Percentiles rank a stretch among this genome's conserved stretches.
phyloP scores from a whole-genome alignment of 139 green algal genomes.

The Ettlia oleoabundans region DNA sequence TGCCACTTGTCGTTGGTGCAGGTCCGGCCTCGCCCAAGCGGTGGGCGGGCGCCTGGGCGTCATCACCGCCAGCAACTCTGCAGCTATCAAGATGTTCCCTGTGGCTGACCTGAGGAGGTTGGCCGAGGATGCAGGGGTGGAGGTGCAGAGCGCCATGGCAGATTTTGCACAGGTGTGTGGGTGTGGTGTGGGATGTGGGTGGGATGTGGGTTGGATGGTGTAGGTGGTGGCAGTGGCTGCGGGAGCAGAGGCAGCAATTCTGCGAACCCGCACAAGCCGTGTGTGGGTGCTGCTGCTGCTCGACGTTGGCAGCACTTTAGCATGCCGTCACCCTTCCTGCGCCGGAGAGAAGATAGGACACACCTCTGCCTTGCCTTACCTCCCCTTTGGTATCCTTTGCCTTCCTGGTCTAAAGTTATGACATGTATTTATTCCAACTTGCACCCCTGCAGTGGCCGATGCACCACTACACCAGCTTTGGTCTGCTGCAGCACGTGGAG shows the following conservation, averaged over 20 bases:
- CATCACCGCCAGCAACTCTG: conserved; percentile 39
- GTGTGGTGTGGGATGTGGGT: background rate
- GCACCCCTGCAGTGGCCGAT: conserved; percentile 32
- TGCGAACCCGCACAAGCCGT: too few relatives aligned
- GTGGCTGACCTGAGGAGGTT: conserved; percentile 35
- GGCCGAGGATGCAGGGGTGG: conserved; percentile 8
- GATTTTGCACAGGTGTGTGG: background rate
- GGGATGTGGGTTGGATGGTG: background rate
- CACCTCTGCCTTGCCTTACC: background rate
- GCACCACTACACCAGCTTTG: background rate
- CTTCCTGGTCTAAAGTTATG: too few relatives aligned
- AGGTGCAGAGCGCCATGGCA: conserved; percentile 7
- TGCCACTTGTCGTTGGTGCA: background rate
- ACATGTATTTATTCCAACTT: too few relatives aligned
- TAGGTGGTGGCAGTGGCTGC: background rate
- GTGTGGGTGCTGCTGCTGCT: too few relatives aligned
- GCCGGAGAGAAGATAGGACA: too few relatives aligned
- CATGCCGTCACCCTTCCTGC: too few relatives aligned
- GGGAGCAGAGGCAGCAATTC: too few relatives aligned
- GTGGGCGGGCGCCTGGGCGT: conserved; percentile 33
- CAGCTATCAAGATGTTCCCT: conserved; percentile 45
- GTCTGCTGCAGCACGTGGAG: background rate
- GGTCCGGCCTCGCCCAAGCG: conserved; percentile 14
- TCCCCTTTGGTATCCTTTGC: too few relatives aligned
- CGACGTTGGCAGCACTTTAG: too few relatives aligned